Evolutionary conservation across 495 filamentous ascomycete genomes (phyloP).

Genomic region (Choiromyces venosus): DNA sequence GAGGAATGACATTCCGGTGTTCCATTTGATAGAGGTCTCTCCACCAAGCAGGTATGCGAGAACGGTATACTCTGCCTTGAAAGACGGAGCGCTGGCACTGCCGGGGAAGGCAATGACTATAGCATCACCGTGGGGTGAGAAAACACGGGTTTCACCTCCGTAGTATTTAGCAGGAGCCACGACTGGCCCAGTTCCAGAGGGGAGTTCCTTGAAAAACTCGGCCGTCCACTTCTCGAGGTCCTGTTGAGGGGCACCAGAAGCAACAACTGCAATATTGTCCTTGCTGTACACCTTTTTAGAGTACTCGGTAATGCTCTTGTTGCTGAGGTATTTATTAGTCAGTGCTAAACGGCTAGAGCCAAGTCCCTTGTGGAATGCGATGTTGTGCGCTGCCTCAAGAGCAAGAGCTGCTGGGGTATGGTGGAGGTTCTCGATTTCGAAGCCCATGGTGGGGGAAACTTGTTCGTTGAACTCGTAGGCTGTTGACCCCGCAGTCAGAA

Average conservation of each 20-base stretch:
- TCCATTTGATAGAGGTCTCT: conserved; percentile 89
- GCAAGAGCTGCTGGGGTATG: conserved; percentile 65
- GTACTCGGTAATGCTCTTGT: conserved; percentile 60
- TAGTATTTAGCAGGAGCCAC: conserved; percentile 68
- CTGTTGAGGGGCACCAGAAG: conserved; percentile 71
- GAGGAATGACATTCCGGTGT: conserved; percentile 82
- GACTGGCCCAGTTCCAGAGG: conserved; percentile 41
- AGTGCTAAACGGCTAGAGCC: conserved; percentile 68
- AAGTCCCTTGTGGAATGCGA: conserved; percentile 93
- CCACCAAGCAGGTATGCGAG: conserved; percentile 87
- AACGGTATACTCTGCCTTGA: conserved; percentile 85
- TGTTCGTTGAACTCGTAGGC: conserved; percentile 86
- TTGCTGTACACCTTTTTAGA: conserved; percentile 74
- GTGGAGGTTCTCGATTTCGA: conserved; percentile 63
- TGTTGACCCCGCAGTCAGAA: conserved; percentile 43
- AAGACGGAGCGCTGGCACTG: conserved; percentile 58
- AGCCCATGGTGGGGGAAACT: conserved; percentile 63
- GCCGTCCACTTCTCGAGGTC: conserved; percentile 85
- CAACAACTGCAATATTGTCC: conserved; percentile 82
- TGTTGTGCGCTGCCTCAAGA: conserved; percentile 73
- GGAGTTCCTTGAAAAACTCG: conserved; percentile 70
- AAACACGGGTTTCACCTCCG: conserved; percentile 87
- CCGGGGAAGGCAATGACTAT: conserved; percentile 89
- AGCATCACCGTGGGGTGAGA: conserved; percentile 65
- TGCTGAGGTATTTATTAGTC: conserved; percentile 68